Evolutionary conservation across 2,329 filamentous ascomycete genomes (phyloP).

Genomic region (Fusarium multiceps): DNA sequence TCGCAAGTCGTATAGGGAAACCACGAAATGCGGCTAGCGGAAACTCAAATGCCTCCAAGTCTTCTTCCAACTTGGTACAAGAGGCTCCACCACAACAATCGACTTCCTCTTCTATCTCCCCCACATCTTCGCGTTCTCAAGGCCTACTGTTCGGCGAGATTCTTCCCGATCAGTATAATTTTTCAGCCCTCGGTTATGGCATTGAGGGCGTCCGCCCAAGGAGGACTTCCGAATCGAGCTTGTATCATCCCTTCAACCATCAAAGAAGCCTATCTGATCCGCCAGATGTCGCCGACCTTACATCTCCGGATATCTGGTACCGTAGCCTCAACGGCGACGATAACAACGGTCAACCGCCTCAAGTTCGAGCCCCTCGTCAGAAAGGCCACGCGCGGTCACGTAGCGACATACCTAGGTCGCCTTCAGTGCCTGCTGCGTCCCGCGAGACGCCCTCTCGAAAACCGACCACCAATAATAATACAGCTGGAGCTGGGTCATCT

Average conservation of each 20-base stretch:
- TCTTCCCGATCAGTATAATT: constrained; percentile 66
- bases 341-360: constrained; percentile 34
- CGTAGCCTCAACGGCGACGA: constrained; percentile 51
- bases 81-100: constrained; percentile 52
- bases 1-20: constrained; percentile 69
- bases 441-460: constrained; percentile 50
- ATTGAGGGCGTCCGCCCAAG: constrained; percentile 65
- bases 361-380: constrained; percentile 39
- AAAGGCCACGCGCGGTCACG: constrained; percentile 62
- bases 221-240: constrained; percentile 77
- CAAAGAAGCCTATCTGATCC: constrained; percentile 67
- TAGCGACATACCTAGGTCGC: constrained; percentile 67
- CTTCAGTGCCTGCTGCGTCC: constrained; percentile 46
- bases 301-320: constrained; percentile 77
- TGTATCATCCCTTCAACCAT: constrained; percentile 63
- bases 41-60: constrained; percentile 51
- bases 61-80: constrained; percentile 50
- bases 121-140: constrained; percentile 53
- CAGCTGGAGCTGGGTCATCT: constrained; percentile 44
- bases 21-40: constrained; percentile 54
- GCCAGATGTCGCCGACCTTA: constrained; percentile 64
- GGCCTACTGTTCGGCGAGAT: constrained; percentile 81
- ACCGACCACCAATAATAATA: constrained; percentile 43
- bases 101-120: constrained; percentile 46
- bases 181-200: constrained; percentile 67